phyloP scores from a whole-genome alignment of 805 yeast genomes.

The Yamadazyma olivae region DNA sequence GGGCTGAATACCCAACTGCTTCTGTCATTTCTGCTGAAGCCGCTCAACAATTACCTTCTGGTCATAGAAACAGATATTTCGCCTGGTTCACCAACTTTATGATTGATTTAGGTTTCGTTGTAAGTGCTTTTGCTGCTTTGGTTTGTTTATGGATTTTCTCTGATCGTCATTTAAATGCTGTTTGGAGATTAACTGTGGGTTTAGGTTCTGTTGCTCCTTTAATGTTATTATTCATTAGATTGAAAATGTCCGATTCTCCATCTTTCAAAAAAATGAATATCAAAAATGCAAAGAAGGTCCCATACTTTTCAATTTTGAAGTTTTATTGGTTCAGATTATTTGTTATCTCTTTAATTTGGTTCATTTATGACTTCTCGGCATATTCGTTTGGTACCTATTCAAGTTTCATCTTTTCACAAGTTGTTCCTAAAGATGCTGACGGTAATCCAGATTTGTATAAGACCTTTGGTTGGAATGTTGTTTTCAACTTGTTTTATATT shows the following conservation, averaged over 20 bases:
- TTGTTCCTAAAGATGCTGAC: conserved; percentile 39
- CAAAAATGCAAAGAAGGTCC: conserved; percentile 54
- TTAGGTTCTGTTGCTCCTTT: conserved; percentile 88
- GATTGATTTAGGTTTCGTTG: conserved; percentile 87
- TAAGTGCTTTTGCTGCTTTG: conserved; percentile 81
- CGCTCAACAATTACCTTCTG: conserved; percentile 71
- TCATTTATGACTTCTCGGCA: conserved; percentile 81
- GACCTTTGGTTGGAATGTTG: conserved; percentile 90
- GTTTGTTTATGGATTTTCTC: conserved; percentile 82
- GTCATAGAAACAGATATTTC: conserved; percentile 85
- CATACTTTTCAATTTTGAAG: conserved; percentile 66
- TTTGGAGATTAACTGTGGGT: conserved; percentile 91
- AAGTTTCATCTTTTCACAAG: conserved; percentile 57
- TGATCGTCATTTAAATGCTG: conserved; percentile 64
- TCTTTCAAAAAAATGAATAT: conserved; percentile 69
- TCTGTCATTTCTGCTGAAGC: conserved; percentile 94
- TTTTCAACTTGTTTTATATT: conserved; percentile 79
- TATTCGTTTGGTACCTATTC: conserved; percentile 89
- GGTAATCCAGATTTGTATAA: conserved; percentile 57
- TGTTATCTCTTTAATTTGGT: conserved; percentile 80
- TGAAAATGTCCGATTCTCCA: conserved; percentile 71
- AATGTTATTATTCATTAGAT: conserved; percentile 71
- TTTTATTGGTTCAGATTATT: conserved; percentile 80
- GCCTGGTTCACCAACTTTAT: conserved; percentile 83
- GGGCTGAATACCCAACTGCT: conserved; percentile 94